These are phyloP conservation scores for Schizopora paradoxa DNA, from an alignment of 1,284 basidiomycete genomes.

Conservation along the genomic window DNA sequence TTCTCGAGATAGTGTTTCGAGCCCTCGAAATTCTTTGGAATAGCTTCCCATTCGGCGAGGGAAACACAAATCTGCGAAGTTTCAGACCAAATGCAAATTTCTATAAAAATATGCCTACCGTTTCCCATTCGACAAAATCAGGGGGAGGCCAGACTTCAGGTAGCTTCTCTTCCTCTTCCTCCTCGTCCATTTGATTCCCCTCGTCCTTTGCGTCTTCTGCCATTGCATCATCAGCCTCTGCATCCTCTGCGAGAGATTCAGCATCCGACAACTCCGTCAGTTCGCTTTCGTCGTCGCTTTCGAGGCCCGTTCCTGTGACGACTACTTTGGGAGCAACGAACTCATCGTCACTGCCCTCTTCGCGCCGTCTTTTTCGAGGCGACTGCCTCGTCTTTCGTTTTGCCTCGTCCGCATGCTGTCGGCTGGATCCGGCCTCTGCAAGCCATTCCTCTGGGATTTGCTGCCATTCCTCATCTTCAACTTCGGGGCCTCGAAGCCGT, in stretches of 20 bases:
- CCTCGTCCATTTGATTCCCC: constrained; percentile 21
- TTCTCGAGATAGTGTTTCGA: constrained; percentile 78
- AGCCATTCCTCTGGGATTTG: constrained; percentile 74
- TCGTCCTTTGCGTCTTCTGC: constrained; percentile 17
- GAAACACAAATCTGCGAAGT: constrained; percentile 65
- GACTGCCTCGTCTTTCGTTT: constrained; percentile 14
- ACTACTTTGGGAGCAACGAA: constrained; percentile 16
- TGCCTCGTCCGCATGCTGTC: constrained; percentile 7
- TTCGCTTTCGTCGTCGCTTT: constrained; percentile 59
- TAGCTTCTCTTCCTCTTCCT: constrained; percentile 21
- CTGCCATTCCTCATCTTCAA: constrained; percentile 69
- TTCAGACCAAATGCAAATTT: constrained; percentile 5
- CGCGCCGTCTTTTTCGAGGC: constrained; percentile 16
- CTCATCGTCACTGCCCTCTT: constrained; percentile 19
- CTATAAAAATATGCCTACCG: constrained; percentile 42
- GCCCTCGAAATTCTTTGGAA: constrained; percentile 66
- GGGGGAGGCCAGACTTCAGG: constrained; percentile 28
- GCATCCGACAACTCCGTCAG: constrained; percentile 62
- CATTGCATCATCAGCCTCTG: constrained; percentile 21
- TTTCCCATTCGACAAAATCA: constrained; percentile 80
- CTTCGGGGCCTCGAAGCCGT: constrained; percentile 46
- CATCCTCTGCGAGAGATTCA: constrained; percentile 8
- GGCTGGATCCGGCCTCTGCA: constrained; percentile 23
- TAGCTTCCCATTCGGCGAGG: constrained; percentile 74
- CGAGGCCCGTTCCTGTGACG: constrained; percentile 47